A percentile compares a stretch with the other conserved stretches of the same genome.
These are phyloP conservation scores for Botrytis tulipae DNA, from an alignment of 2,329 filamentous ascomycete species.

Conservation along the genomic window DNA sequence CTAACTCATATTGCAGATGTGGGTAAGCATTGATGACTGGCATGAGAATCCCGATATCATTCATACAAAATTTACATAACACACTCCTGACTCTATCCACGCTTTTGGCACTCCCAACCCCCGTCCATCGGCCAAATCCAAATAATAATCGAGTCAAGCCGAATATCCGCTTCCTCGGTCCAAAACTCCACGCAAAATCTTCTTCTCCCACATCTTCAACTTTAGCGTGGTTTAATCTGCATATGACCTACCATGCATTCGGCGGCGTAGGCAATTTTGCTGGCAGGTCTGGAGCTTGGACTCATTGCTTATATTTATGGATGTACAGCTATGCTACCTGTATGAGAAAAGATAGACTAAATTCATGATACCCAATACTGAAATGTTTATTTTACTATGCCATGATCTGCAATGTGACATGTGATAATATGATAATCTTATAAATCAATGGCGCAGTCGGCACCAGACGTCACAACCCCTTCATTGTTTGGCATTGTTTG, in stretches of 20 bases:
- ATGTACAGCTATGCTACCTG: conserved; percentile 17
- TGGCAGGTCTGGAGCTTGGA: conserved; percentile 2
- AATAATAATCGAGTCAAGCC: conserved; percentile 7
- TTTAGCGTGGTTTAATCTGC: conserved; percentile 20
- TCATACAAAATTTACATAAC: conserved; percentile 88
- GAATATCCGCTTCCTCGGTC: background rate
- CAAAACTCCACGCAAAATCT: background rate
- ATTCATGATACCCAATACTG: conserved; percentile 22
- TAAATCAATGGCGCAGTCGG: background rate
- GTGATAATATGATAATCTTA: background rate
- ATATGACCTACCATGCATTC: conserved; percentile 11
- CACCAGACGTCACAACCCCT: background rate
- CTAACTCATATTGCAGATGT: conserved; percentile 67
- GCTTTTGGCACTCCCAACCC: background rate
- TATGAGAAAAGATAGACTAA: conserved; percentile 16
- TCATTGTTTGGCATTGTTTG: background rate
- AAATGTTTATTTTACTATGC: background rate
- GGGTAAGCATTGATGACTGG: conserved; percentile 99
- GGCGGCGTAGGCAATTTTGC: conserved; percentile 7
- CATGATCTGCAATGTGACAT: background rate
- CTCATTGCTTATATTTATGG: conserved; percentile 8
- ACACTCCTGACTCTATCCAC: background rate
- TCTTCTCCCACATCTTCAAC: conserved; percentile 13
- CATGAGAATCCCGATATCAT: conserved; percentile 99
- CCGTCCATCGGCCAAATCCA: background rate